Evolutionary conservation across 345 rosid species (phyloP).

Genomic region (Diplotaxis tenuifolia): DNA sequence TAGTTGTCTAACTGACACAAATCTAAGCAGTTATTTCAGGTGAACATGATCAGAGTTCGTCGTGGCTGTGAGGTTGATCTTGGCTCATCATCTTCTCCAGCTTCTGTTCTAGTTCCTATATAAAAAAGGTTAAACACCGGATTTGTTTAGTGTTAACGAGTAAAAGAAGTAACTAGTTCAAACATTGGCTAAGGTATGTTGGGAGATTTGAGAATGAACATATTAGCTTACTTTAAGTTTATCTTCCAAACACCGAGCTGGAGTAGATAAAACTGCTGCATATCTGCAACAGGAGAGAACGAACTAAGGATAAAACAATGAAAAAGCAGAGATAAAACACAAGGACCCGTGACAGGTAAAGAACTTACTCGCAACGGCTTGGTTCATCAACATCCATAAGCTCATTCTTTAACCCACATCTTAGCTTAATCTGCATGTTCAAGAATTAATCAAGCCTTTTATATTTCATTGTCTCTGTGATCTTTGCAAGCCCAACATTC

Average conservation of each 20-base stretch:
- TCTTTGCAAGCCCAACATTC: conserved; percentile 8
- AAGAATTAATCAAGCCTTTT: conserved; percentile 4
- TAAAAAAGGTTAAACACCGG: background rate
- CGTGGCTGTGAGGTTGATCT: conserved; percentile 60
- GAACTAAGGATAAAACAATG: background rate
- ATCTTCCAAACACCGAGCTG: conserved; percentile 71
- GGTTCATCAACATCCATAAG: conserved; percentile 86
- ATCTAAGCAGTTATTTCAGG: conserved; percentile 24
- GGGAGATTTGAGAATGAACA: conserved; percentile 12
- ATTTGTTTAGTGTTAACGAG: background rate
- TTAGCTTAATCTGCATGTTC: conserved; percentile 63
- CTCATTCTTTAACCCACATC: conserved; percentile 85
- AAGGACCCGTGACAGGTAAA: background rate
- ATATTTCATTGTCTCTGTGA: background rate
- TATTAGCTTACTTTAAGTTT: conserved; percentile 59
- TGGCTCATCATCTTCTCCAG: conserved; percentile 61
- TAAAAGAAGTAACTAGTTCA: background rate
- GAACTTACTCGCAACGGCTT: conserved; percentile 92
- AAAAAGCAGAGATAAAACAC: background rate
- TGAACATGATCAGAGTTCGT: conserved; percentile 57
- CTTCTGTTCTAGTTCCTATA: conserved; percentile 72
- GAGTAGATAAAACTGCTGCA: conserved; percentile 63
- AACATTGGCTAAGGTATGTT: background rate
- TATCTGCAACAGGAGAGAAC: conserved; percentile 51
- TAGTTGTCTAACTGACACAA: conserved; percentile 19